Base-by-base conservation (phyloP, 805 yeast genomes). In the Saccharomyces paradoxus region DNA sequence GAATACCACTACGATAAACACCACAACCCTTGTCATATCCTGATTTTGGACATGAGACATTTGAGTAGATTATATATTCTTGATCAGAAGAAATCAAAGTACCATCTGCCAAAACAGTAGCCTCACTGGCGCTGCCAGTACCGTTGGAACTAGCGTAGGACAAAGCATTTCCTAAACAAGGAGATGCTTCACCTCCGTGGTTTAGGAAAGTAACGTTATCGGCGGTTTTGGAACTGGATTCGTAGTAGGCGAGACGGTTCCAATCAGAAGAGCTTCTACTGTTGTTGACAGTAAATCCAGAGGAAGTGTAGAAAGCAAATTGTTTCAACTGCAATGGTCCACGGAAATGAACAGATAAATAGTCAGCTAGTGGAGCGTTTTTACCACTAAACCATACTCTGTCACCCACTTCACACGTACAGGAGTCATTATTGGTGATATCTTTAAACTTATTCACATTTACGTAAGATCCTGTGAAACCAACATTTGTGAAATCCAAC, bases 291-390 rank as follows among this genome's bases (percentile, higher is more conserved):
- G 53, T 61, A 59, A 71, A 81, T 41, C 68, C 62, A 2, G 72
- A 72, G 10, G 82, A 60, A 21, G 75, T 74, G 64, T 82, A 86
- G 59, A 72, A 81, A 2, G 82, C 90, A 65, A 84, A 86, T 59
- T 78, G 73, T 54, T 70, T 71, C 60, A 86, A 73, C 7, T 73
- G 68, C 56, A 85, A 67, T 2, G 91, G 91, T 21, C 91, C 91
- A 68, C 90, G 77, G 65, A 86, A 77, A 64, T 86, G 90, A 8
- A 86, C 89, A 1, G 88, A 81, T 9, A 86, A 73, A 59, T 81
- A 87, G 53, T 76, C 82, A 60, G 82, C 70, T 30, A 84, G 60
- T 1, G 91, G 91, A 10, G 88, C 72, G 63, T 82, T 83, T 5
- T 81, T 48, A 22, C 90, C 90, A 12, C 74, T 65, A 46, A 64